These are phyloP conservation scores for Tinospora cordifolia DNA, from an alignment of 164 flowering plant species.

Conservation along the genomic window DNA sequence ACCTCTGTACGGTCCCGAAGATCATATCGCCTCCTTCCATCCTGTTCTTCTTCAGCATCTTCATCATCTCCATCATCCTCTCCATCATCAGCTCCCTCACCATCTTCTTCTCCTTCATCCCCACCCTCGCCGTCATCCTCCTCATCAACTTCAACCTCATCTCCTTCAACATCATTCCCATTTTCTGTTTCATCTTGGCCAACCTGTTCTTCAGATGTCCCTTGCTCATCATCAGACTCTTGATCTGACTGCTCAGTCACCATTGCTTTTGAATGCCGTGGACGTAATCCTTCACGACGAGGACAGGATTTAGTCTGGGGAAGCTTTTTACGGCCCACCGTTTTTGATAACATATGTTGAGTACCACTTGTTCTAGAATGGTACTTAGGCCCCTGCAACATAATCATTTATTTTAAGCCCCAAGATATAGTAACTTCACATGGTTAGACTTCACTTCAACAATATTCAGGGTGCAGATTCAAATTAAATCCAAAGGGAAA, in stretches of 20 bases:
- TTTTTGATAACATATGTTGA: conserved; percentile 46
- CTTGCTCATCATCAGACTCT: conserved; percentile 68
- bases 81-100: conserved; percentile 49
- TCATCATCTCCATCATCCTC: conserved; percentile 85
- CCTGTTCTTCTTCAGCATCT: conserved; percentile 73
- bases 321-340: conserved; percentile 45
- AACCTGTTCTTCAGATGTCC: conserved; percentile 58
- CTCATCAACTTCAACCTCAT: conserved; percentile 38
- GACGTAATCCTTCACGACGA: conserved; percentile 88
- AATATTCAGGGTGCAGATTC: neutral
- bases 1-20: conserved; percentile 96
- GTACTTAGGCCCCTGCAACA: conserved; percentile 47
- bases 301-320: conserved; percentile 40
- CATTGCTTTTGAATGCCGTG: conserved; percentile 50
- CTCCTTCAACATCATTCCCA: conserved; percentile 57
- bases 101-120: conserved; percentile 52
- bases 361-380: conserved; percentile 42
- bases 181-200: conserved; percentile 57
- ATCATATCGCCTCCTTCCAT: conserved; percentile 87
- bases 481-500: conserved; percentile 14
- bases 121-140: conserved; percentile 55
- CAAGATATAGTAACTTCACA: neutral
- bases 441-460: neutral
- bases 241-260: conserved; percentile 32
- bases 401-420: conserved; percentile 12